Evolutionary conservation across 1,284 basidiomycete species (phyloP), one percentile per base, ranked within the genome.

Genomic region (Austroboletus novae-zelandiae): DNA sequence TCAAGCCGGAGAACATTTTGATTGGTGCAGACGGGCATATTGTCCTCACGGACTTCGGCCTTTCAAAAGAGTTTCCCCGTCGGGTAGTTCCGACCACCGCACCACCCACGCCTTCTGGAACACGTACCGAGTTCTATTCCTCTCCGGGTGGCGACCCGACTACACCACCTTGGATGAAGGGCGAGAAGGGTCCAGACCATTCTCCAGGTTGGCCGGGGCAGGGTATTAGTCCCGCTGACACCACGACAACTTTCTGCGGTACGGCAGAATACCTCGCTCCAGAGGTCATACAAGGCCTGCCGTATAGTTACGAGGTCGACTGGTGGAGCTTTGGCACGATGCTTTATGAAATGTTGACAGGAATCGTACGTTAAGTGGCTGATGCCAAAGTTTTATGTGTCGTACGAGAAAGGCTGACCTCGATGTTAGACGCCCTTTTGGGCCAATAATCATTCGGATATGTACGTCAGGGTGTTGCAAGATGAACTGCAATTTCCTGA

Each of bases 251-350:
- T 11, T 94, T 94, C 66, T 94, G 91, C 67, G 90, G 91, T 20
- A 97, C 94, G 9, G 89, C 93, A 4, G 94, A 97, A 68, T 98
- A 98, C 64, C 80, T 98, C 15, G 94, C 93, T 15, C 93, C 93
- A 0, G 93, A 96, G 68, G 93, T 98, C 45, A 92, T 98, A 61
- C 89, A 94, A 62, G 91, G 94, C 5, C 71, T 90, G 57, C 82
- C 90, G 17, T 98, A 98, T 69, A 89, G 89, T 56, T 98, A 95
- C 64, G 91, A 95, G 60, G 93, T 96, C 18, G 95, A 98, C 67
- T 96, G 94, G 91, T 98, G 95, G 94, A 91, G 89, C 57, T 90
- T 97, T 62, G 95, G 95, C 17, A 98, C 94, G 54, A 97, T 98
- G 88, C 74, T 98, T 51, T 94, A 91, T 68, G 96, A 98, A 74